A percentile compares a stretch with the other conserved stretches of the same genome.
These are phyloP conservation scores for Scleromitrula shiraiana DNA, from an alignment of 2,329 filamentous ascomycete genomes.

Conservation along the genomic window DNA sequence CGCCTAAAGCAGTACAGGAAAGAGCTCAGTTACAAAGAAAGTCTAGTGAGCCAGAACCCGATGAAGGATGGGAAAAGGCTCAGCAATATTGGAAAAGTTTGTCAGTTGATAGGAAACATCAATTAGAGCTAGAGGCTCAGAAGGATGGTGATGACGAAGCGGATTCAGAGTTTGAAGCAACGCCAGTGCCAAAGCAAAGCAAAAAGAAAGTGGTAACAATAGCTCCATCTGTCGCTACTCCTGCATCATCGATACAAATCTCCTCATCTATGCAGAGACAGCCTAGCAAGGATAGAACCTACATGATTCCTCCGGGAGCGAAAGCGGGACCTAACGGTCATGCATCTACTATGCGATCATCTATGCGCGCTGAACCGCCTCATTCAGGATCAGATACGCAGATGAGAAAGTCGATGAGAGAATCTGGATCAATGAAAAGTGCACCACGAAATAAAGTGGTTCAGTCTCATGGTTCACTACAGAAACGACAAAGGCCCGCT, in stretches of 20 bases:
- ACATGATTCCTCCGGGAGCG: conserved; percentile 34
- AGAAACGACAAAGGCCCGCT: conserved; percentile 31
- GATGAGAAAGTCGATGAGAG: conserved; percentile 28
- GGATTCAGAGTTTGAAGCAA: conserved; percentile 33
- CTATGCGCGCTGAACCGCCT: conserved; percentile 35
- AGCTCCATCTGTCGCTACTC: not conserved
- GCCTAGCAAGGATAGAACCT: conserved; percentile 24
- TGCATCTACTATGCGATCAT: conserved; percentile 36
- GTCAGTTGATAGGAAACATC: conserved; percentile 52
- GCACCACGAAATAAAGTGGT: conserved; percentile 20
- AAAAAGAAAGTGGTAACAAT: conserved; percentile 20
- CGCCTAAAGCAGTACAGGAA: conserved; percentile 19
- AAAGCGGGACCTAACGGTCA: conserved; percentile 25
- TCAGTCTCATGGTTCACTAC: conserved; percentile 25
- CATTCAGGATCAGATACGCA: conserved; percentile 19
- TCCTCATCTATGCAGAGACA: conserved; percentile 16
- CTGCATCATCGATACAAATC: not conserved
- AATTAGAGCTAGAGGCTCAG: conserved; percentile 44
- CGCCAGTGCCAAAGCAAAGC: conserved; percentile 23
- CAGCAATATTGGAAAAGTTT: conserved; percentile 64
- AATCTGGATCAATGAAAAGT: conserved; percentile 15
- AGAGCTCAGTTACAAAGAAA: conserved; percentile 17
- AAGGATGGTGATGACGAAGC: conserved; percentile 39
- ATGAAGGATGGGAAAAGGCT: conserved; percentile 51
- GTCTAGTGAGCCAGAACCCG: conserved; percentile 16